Evolutionary conservation across 345 rosid genomes (phyloP).

Genomic region (Gossypium anomalum): DNA sequence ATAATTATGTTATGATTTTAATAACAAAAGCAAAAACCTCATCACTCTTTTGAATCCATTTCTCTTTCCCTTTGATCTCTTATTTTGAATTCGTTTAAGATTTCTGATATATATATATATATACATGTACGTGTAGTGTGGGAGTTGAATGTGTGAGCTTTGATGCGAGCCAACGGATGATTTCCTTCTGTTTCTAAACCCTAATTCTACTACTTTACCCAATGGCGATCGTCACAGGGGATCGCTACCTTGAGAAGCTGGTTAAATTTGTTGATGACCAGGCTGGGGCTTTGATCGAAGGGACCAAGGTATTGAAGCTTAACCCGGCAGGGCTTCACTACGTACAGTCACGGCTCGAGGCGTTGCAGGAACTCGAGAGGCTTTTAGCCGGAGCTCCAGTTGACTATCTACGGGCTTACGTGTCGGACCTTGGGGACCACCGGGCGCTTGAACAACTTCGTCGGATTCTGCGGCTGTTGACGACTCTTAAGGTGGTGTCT

Average conservation of each 20-base stretch:
- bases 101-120: neutral
- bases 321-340: constrained; percentile 95
- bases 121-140: neutral
- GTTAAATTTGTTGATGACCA: constrained; percentile 72
- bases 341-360: constrained; percentile 86
- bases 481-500: constrained; percentile 81
- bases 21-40: neutral
- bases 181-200: neutral
- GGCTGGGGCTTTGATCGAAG: constrained; percentile 70
- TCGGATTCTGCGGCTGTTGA: constrained; percentile 70
- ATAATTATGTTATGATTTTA: neutral
- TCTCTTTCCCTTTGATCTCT: neutral
- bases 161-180: neutral
- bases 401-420: constrained; percentile 94
- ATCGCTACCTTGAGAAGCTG: constrained; percentile 80
- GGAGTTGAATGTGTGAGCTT: neutral
- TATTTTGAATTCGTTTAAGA: neutral
- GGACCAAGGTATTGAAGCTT: constrained; percentile 64
- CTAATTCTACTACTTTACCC: neutral
- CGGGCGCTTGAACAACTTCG: constrained; percentile 96
- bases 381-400: constrained; percentile 88
- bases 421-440: constrained; percentile 92
- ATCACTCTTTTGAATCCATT: neutral
- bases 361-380: constrained; percentile 77
- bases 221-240: constrained; percentile 95